phyloP scores from a whole-genome alignment of 1,284 basidiomycete genomes.

The Moesziomyces antarcticus region DNA sequence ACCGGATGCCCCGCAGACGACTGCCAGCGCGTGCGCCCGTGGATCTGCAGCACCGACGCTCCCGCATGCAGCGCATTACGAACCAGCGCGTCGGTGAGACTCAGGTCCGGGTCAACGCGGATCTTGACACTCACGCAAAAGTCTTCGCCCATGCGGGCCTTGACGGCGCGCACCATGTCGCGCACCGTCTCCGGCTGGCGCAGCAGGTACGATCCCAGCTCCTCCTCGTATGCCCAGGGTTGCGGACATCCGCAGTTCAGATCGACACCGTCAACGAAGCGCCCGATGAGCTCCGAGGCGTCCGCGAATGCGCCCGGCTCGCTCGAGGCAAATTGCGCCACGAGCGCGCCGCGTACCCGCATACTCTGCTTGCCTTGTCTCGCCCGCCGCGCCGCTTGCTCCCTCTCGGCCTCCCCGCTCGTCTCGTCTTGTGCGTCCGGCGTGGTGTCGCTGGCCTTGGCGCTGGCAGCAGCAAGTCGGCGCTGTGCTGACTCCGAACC shows the following conservation, averaged over 20 bases:
- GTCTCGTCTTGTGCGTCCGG: background rate
- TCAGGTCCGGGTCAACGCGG: conserved; percentile 72
- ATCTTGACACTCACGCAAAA: conserved; percentile 75
- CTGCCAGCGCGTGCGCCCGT: conserved; percentile 74
- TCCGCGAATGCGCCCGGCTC: conserved; percentile 72
- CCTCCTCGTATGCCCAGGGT: conserved; percentile 69
- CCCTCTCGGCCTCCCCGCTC: conserved; percentile 17
- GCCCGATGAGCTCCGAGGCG: conserved; percentile 72
- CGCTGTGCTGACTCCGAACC: conserved; percentile 19
- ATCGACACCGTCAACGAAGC: conserved; percentile 73
- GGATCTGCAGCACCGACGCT: conserved; percentile 72
- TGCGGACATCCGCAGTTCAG: conserved; percentile 72
- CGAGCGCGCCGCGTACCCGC: conserved; percentile 71
- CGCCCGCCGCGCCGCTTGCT: conserved; percentile 4
- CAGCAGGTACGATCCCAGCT: conserved; percentile 73
- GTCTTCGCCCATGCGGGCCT: conserved; percentile 71
- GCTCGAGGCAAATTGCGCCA: conserved; percentile 74
- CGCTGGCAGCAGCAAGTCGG: background rate
- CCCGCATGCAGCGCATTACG: conserved; percentile 70
- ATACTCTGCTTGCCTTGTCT: conserved; percentile 30
- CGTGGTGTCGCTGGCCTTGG: background rate
- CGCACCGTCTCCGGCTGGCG: conserved; percentile 73
- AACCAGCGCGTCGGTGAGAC: conserved; percentile 72
- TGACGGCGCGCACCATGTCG: conserved; percentile 73
- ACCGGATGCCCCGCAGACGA: conserved; percentile 71